Conservation (phyloP, 1,284 basidiomycete species). For the Anthracocystis setariae region DNA sequence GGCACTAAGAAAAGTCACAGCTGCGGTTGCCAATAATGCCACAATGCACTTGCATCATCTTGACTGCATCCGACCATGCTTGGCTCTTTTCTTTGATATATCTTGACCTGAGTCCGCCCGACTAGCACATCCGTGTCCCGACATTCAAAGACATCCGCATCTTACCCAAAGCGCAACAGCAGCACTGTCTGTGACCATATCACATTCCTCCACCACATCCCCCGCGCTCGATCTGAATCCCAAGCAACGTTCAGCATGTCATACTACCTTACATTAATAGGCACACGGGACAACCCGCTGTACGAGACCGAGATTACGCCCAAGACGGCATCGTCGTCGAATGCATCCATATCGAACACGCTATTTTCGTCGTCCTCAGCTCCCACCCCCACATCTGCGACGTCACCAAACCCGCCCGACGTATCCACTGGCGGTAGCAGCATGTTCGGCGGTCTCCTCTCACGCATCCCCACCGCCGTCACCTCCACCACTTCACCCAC, state of each 20-base stretch:
- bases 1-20: too few species aligned
- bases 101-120: too few species aligned
- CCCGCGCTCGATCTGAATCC: too few species aligned
- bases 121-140: background rate
- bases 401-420: constrained; percentile 3
- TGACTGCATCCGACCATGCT: too few species aligned
- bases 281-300: constrained; percentile 63
- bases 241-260: constrained; percentile 39
- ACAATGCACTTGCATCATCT: too few species aligned
- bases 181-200: too few species aligned
- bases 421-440: constrained; percentile 12
- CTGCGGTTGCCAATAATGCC: too few species aligned
- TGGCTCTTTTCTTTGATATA: too few species aligned
- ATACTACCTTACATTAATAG: constrained; percentile 66
- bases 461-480: constrained; percentile 26
- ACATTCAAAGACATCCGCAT: background rate
- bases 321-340: constrained; percentile 26
- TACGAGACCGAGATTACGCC: constrained; percentile 64
- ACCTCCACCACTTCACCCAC: background rate
- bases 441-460: constrained; percentile 34
- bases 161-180: background rate
- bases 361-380: constrained; percentile 15
- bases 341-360: background rate
- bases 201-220: background rate
- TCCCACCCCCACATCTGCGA: constrained; percentile 2